phyloP scores from a whole-genome alignment of 2,329 filamentous ascomycete species.

The Aspergillus novofumigatus region DNA sequence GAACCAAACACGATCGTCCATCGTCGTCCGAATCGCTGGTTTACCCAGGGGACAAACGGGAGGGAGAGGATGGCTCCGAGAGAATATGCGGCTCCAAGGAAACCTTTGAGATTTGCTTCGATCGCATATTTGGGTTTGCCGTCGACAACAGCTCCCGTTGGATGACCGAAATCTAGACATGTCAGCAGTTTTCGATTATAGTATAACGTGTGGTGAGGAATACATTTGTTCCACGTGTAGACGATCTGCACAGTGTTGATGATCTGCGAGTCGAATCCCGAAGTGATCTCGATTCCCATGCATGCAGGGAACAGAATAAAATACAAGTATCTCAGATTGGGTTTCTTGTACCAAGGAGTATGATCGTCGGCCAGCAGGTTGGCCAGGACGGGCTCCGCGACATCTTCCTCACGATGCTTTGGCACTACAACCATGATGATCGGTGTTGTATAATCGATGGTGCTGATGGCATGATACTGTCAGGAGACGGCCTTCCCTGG shows the following conservation, averaged over 20 bases:
- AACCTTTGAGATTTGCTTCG: slow-evolving; percentile 37
- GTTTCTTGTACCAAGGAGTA: slow-evolving; percentile 55
- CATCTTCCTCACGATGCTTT: slow-evolving; percentile 22
- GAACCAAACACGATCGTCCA: slow-evolving; percentile 56
- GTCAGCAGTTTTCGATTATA: neutral
- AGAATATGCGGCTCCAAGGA: slow-evolving; percentile 57
- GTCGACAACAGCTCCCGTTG: slow-evolving; percentile 16
- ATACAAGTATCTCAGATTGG: slow-evolving; percentile 55
- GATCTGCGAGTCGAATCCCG: slow-evolving; percentile 54
- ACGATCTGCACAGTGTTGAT: slow-evolving; percentile 44
- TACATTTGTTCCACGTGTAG: slow-evolving; percentile 37
- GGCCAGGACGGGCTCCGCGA: slow-evolving; percentile 20
- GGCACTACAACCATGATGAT: slow-evolving; percentile 17
- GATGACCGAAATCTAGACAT: slow-evolving; percentile 17
- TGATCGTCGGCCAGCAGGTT: slow-evolving; percentile 30
- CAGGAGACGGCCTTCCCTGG: neutral
- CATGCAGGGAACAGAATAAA: slow-evolving; percentile 57
- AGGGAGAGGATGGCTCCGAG: slow-evolving; percentile 57
- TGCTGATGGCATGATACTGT: slow-evolving; percentile 1
- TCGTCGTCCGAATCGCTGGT: slow-evolving; percentile 53
- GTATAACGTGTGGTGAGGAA: neutral
- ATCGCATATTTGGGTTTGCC: slow-evolving; percentile 18
- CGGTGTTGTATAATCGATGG: neutral
- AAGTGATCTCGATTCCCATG: slow-evolving; percentile 61
- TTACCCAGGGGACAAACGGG: slow-evolving; percentile 54